phyloP scores from a whole-genome alignment of 306 rosid species.

The Cicer cuneatum region DNA sequence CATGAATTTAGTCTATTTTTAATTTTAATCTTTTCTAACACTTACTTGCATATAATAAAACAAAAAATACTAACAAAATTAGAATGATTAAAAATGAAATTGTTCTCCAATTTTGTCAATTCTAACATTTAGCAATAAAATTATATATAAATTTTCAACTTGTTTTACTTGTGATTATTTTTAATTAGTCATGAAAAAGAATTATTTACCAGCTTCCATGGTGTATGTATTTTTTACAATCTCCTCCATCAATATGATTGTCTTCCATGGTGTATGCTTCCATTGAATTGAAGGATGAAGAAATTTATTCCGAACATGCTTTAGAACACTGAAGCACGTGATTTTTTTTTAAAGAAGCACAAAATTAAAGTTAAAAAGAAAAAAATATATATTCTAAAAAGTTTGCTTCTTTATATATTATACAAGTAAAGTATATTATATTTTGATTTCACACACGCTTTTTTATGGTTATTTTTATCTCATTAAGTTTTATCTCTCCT shows the following conservation, averaged over 20 bases:
- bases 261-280: not conserved
- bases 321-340: not conserved
- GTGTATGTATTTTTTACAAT: too few species aligned
- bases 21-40: too few species aligned
- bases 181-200: not conserved
- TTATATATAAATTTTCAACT: not conserved
- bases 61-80: too few species aligned
- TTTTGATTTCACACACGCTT: not conserved
- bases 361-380: slow-evolving; percentile 6
- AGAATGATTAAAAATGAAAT: too few species aligned
- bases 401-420: not conserved
- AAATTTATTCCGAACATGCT: not conserved
- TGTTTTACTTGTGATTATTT: not conserved
- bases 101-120: too few species aligned
- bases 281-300: not conserved
- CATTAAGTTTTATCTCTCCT: too few species aligned
- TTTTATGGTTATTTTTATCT: not conserved
- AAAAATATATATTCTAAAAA: not conserved
- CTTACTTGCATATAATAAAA: too few species aligned
- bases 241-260: not conserved
- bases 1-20: too few species aligned
- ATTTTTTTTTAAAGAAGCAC: too few species aligned
- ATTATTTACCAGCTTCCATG: not conserved
- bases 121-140: too few species aligned
- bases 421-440: not conserved